Conservation (phyloP, 257 asterid genomes). For the Forsythia suspensa region DNA sequence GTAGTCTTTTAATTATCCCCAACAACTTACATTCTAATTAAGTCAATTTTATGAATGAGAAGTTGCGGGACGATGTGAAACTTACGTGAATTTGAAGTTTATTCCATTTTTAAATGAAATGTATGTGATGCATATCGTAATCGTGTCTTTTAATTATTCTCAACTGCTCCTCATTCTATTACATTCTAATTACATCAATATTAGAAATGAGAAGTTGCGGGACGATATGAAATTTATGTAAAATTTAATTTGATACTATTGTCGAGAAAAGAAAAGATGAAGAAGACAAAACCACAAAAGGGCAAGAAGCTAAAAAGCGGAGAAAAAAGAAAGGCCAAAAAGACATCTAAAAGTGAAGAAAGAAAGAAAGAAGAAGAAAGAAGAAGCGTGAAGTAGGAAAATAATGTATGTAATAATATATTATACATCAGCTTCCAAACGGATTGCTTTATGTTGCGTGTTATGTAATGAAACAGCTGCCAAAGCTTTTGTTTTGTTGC, state of each 20-base stretch:
- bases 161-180: neutral
- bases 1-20: neutral
- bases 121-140: neutral
- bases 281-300: slow-evolving; percentile 3
- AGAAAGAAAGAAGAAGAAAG: neutral
- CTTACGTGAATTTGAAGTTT: no score
- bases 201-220: neutral
- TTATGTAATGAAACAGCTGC: slow-evolving; percentile 24
- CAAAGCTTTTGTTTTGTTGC: slow-evolving; percentile 1
- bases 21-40: neutral
- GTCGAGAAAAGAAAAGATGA: neutral
- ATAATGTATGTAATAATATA: neutral
- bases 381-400: neutral
- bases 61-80: no score
- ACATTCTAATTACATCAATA: neutral
- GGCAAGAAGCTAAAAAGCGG: neutral
- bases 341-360: neutral
- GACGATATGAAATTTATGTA: neutral
- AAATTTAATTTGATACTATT: neutral
- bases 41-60: no score
- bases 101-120: neutral
- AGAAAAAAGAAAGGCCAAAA: neutral
- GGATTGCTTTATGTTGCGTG: slow-evolving; percentile 12
- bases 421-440: slow-evolving; percentile 5
- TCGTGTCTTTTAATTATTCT: neutral